Base-by-base conservation (phyloP, 495 filamentous ascomycete species). In the Lophiotrema nucula region DNA sequence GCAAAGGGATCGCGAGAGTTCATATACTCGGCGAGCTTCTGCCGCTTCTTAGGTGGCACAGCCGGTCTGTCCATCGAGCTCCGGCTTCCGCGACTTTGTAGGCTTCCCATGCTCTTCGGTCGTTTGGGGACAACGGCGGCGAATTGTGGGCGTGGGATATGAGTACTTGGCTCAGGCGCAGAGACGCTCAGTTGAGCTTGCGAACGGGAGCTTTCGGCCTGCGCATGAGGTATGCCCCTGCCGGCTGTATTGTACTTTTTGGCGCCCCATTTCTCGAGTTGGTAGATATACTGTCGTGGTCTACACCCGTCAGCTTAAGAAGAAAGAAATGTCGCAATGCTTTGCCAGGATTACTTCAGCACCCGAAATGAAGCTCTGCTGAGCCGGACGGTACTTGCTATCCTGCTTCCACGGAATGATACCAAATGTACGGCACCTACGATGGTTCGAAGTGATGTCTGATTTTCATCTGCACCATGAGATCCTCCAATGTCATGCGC, bases 21-120 rank as follows among this genome's bases (percentile, higher is more conserved):
- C 47, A 59, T 46, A 31, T 53, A 60, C 22, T 25, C 27, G 26
- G 16, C 47, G 15, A 60, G 42, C 23, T 53, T 60, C 39, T 47
- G 48, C 6, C 56, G 24, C 38, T 60, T 60, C 56, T 60, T 60
- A 6, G 37, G 56, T 19, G 56, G 56, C 3, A 60, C 56, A 27
- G 25, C 23, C 12, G 56, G 56, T 12, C 28, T 50, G n/a, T 60
- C 48, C 49, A 39, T 27, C 18, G 47, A 60, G 8, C 15, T 53
- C 3, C 27, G 21, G 33, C 56, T 41, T 3, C 28, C 42, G 15
- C 41, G 15, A 19, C 56, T 47, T 26, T 53, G 56, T 28, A 59
- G 13, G 26, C 56, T 59, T 46, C 42, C 47, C 33, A 47, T 35
- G 39, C 56, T 60, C 47, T 60, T 60, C 24, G 56, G 56, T 38